phyloP scores from a whole-genome alignment of 148 eudicot genomes.

The Persicaria maculosa region DNA sequence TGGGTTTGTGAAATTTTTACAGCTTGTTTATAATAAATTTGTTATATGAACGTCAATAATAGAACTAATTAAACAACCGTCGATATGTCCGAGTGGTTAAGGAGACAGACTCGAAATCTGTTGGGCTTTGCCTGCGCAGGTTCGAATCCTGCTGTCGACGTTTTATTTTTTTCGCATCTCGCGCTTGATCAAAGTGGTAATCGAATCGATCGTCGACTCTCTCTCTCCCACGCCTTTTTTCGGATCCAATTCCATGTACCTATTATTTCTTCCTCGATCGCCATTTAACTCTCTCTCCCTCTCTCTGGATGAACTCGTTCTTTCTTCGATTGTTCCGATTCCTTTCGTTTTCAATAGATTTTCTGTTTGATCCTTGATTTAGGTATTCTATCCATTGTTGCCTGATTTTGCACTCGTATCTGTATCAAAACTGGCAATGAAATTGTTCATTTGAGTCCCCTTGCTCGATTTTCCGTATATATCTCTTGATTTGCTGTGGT shows the following conservation, averaged over 20 bases:
- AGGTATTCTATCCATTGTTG: not conserved
- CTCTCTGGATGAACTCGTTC: not conserved
- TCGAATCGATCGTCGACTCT: no score
- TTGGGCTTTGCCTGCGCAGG: constrained; percentile 99
- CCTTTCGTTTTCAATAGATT: not conserved
- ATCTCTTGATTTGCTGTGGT: not conserved
- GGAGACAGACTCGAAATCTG: constrained; percentile 91
- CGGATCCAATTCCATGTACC: not conserved
- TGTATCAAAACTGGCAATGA: not conserved
- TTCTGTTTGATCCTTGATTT: not conserved
- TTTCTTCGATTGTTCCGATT: not conserved
- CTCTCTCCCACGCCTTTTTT: not conserved
- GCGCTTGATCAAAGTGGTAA: no score
- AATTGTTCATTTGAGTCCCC: not conserved
- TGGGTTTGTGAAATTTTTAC: no score
- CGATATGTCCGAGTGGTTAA: constrained; percentile 73
- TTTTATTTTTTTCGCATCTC: not conserved
- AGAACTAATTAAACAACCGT: not conserved
- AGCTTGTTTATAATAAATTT: no score
- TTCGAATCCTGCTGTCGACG: constrained; percentile 98
- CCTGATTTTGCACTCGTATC: not conserved
- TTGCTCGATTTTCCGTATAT: not conserved
- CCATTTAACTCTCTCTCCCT: not conserved
- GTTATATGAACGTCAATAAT: no score
- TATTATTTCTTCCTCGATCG: no score